These are phyloP conservation scores for Xylaria sp. DNA, from an alignment of 2,329 filamentous ascomycete genomes.

Conservation along the genomic window DNA sequence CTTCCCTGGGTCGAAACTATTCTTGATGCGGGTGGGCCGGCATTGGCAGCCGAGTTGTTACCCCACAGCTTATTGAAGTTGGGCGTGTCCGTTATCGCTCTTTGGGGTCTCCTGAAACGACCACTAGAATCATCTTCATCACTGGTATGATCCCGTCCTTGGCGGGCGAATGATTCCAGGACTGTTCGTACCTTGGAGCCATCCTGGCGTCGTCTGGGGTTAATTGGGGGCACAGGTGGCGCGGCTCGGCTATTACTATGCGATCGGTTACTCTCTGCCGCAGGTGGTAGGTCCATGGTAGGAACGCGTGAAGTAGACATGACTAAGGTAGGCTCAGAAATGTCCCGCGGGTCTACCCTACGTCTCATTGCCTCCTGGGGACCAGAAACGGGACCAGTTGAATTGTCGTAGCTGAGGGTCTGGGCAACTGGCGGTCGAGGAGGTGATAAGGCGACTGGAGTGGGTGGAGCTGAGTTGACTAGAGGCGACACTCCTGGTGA, in stretches of 20 bases:
- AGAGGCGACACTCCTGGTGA: conserved; percentile 56
- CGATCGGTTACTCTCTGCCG: conserved; percentile 49
- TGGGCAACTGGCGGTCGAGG: conserved; percentile 52
- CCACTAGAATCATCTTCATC: conserved; percentile 56
- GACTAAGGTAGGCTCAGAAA: conserved; percentile 63
- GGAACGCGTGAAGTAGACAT: conserved; percentile 59
- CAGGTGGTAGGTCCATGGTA: conserved; percentile 54
- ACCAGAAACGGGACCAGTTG: conserved; percentile 43
- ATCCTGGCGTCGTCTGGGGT: conserved; percentile 62
- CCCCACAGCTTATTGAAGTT: conserved; percentile 41
- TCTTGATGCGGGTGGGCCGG: conserved; percentile 52
- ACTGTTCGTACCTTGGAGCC: conserved; percentile 55
- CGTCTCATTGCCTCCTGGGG: conserved; percentile 56
- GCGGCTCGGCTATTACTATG: conserved; percentile 54
- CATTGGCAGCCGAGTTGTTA: conserved; percentile 46
- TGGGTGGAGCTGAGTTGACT: conserved; percentile 49
- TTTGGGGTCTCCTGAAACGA: conserved; percentile 57
- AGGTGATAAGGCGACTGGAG: conserved; percentile 49
- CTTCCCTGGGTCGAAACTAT: conserved; percentile 49
- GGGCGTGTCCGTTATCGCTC: conserved; percentile 53
- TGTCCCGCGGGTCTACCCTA: conserved; percentile 59
- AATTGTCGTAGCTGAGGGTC: conserved; percentile 44
- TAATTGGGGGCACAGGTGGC: conserved; percentile 69
- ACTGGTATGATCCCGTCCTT: conserved; percentile 50
- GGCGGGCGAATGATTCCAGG: conserved; percentile 52